These are phyloP conservation scores for Mollisia scopiformis DNA, from an alignment of 2,329 filamentous ascomycete genomes.

Conservation along the genomic window DNA sequence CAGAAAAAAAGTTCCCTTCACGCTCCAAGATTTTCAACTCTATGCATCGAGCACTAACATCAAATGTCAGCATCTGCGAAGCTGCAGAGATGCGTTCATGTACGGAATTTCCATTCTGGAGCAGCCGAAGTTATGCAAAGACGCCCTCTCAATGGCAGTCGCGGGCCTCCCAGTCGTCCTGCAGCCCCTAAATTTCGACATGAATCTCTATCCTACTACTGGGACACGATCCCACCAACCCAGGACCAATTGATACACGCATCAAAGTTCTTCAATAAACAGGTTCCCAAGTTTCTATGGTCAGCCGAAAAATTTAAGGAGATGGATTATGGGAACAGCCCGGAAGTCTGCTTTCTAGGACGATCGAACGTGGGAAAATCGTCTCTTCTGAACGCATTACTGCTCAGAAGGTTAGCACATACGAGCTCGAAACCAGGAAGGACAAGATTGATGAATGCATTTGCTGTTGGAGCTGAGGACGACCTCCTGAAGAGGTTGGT, in stretches of 20 bases:
- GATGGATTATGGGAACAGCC: conserved; percentile 50
- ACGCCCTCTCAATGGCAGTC: not conserved
- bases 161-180: not conserved
- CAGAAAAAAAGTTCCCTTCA: conserved; percentile 5
- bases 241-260: conserved; percentile 47
- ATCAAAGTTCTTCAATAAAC: conserved; percentile 47
- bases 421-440: conserved; percentile 62
- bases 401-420: conserved; percentile 53
- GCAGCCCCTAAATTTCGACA: not conserved
- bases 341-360: conserved; percentile 59
- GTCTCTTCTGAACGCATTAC: conserved; percentile 66
- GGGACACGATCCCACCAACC: conserved; percentile 51
- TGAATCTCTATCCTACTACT: conserved; percentile 45
- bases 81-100: conserved; percentile 11
- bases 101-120: not conserved
- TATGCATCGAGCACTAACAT: conserved; percentile 3
- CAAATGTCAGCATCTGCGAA: conserved; percentile 16
- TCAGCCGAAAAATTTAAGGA: conserved; percentile 61
- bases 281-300: conserved; percentile 59
- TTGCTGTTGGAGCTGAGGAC: conserved; percentile 53
- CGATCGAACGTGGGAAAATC: conserved; percentile 74
- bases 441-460: conserved; percentile 69
- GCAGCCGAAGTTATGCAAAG: not conserved
- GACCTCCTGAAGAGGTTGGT: conserved; percentile 45
- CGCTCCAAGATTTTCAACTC: not conserved